Evolutionary conservation across 2,329 filamentous ascomycete genomes (phyloP).

Genomic region (Alternaria arborescens): DNA sequence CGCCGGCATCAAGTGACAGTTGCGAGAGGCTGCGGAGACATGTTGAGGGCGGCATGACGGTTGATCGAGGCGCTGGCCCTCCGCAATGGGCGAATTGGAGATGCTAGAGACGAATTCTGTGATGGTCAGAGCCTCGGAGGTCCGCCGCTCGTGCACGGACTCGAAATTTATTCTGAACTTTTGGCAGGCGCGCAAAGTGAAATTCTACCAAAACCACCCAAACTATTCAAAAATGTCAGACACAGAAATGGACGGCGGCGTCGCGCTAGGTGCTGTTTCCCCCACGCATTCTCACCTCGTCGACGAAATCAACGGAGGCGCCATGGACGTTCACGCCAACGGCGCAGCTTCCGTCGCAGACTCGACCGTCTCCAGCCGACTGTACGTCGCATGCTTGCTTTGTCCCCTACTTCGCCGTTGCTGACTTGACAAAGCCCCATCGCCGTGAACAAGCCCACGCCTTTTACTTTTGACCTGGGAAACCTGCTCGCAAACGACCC

Average conservation of each 20-base stretch:
- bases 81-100: constrained; percentile 36
- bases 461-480: constrained; percentile 91
- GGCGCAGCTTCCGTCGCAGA: constrained; percentile 44
- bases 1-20: constrained; percentile 39
- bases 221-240: constrained; percentile 32
- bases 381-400: constrained; percentile 34
- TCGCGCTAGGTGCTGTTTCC: constrained; percentile 29
- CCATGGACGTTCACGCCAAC: constrained; percentile 45
- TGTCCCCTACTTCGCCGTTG: background rate
- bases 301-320: constrained; percentile 42
- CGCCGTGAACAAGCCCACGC: constrained; percentile 74
- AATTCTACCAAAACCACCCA: background rate
- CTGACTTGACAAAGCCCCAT: constrained; percentile 35
- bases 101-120: constrained; percentile 28
- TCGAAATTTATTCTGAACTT: constrained; percentile 29
- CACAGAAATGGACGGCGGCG: constrained; percentile 43
- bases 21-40: constrained; percentile 46
- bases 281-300: constrained; percentile 40
- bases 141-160: constrained; percentile 32
- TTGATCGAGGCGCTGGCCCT: constrained; percentile 34
- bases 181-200: constrained; percentile 9
- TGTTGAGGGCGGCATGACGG: constrained; percentile 42
- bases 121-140: constrained; percentile 35
- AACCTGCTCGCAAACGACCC: constrained; percentile 86
- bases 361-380: constrained; percentile 41